A percentile compares a stretch with the other conserved stretches of the same genome.
Conservation (phyloP, 306 rosid genomes). For the Castanopsis chinensis region DNA sequence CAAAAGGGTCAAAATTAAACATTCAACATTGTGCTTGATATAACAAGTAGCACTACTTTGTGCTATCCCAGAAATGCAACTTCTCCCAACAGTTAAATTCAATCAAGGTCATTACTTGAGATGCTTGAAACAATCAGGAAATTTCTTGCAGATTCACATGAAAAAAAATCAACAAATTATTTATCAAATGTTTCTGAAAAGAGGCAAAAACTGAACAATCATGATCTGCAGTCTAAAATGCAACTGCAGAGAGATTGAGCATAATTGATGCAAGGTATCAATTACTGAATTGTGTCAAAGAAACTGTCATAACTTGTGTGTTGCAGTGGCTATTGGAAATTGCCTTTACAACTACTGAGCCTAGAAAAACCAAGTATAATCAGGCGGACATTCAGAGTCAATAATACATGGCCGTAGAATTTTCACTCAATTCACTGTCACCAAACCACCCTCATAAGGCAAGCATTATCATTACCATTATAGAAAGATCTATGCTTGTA, state of each 20-base stretch:
- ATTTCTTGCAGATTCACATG: neutral
- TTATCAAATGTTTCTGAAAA: neutral
- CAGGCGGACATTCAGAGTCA: neutral
- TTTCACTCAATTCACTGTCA: neutral
- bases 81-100: neutral
- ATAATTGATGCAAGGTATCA: too few relatives aligned
- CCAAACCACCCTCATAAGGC: neutral
- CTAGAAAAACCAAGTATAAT: neutral
- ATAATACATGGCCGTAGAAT: neutral
- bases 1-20: neutral
- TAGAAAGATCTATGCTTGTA: neutral
- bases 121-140: neutral
- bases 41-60: neutral
- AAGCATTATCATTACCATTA: neutral
- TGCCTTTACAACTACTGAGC: neutral
- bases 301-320: neutral
- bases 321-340: neutral
- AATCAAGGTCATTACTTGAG: neutral
- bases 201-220: neutral
- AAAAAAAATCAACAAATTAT: neutral
- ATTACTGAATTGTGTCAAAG: neutral
- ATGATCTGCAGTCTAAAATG: neutral
- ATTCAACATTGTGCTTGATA: neutral
- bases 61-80: neutral
- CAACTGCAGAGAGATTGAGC: neutral